A percentile compares a stretch with the other conserved stretches of the same genome.
Conservation (phyloP, 2,329 filamentous ascomycete genomes). For the Lasiodiplodia sp. region DNA sequence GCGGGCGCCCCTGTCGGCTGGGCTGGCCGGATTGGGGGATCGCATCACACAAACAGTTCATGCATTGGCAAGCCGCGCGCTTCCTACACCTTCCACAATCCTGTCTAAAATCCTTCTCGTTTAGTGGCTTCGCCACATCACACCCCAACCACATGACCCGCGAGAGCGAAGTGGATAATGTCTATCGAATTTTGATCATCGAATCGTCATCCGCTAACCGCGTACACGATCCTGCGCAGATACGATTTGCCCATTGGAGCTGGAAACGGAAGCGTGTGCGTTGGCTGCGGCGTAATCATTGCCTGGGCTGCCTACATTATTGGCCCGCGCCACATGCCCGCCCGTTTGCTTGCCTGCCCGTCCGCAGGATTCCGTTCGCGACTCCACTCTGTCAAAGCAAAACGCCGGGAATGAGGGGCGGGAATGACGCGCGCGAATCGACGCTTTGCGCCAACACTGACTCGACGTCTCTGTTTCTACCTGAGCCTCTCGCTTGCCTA, state of each 20-base stretch:
- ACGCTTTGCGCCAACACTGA: background rate
- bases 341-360: background rate
- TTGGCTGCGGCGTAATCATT: constrained; percentile 19
- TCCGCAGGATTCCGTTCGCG: constrained; percentile 1
- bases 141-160: constrained; percentile 17
- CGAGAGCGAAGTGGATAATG: constrained; percentile 11
- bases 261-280: constrained; percentile 5
- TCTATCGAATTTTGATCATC: background rate
- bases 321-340: background rate
- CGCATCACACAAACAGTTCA: constrained; percentile 3
- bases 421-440: background rate
- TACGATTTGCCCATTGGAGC: background rate
- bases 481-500: background rate
- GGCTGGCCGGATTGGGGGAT: constrained; percentile 1
- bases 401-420: background rate
- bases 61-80: constrained; percentile 4
- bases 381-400: background rate
- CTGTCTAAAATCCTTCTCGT: constrained; percentile 21
- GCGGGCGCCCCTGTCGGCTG: background rate
- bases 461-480: background rate
- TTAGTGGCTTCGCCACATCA: constrained; percentile 9
- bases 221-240: background rate
- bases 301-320: constrained; percentile 2
- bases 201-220: constrained; percentile 5
- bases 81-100: background rate